phyloP scores from a whole-genome alignment of 2,329 filamentous ascomycete species.

The Sordariomycetes sp. region DNA sequence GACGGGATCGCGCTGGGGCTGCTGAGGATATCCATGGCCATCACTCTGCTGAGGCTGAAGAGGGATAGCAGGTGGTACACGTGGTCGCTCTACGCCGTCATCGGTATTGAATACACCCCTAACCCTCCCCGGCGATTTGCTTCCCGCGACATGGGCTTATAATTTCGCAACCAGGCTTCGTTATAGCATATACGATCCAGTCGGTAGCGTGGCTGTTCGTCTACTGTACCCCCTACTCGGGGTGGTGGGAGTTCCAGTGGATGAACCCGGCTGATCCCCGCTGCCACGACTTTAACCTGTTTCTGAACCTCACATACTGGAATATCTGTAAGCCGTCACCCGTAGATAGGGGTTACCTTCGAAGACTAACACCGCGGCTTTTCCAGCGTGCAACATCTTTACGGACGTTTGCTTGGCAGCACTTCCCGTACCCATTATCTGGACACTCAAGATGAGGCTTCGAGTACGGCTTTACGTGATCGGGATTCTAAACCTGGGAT shows the following conservation, averaged over 20 bases:
- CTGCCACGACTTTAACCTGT: slow-evolving; percentile 10
- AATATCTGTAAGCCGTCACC: slow-evolving; percentile 10
- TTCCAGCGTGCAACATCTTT: slow-evolving; percentile 17
- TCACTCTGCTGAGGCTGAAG: slow-evolving; percentile 11
- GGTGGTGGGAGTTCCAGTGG: slow-evolving; percentile 15
- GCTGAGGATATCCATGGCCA: slow-evolving; percentile 12
- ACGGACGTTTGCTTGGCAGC: slow-evolving; percentile 17
- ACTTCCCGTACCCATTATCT: slow-evolving; percentile 18
- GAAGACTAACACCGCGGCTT: not conserved
- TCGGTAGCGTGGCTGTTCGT: slow-evolving; percentile 12
- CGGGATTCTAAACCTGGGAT: slow-evolving; percentile 18
- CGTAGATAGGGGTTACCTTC: not conserved
- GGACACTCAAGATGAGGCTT: slow-evolving; percentile 16
- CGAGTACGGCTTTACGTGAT: slow-evolving; percentile 15
- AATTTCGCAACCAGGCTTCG: slow-evolving; percentile 8
- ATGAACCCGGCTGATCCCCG: slow-evolving; percentile 12
- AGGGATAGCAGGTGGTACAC: slow-evolving; percentile 12
- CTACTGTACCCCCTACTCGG: slow-evolving; percentile 13
- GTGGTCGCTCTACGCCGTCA: slow-evolving; percentile 11
- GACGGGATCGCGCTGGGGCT: slow-evolving; percentile 12
- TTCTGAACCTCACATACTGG: slow-evolving; percentile 12
- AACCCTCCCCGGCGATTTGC: no score
- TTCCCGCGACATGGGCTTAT: no score
- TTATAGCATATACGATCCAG: slow-evolving; percentile 11
- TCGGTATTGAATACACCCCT: slow-evolving; percentile 8